phyloP scores from a whole-genome alignment of 2,329 filamentous ascomycete genomes.

The Drechslerella coelobrocha region DNA sequence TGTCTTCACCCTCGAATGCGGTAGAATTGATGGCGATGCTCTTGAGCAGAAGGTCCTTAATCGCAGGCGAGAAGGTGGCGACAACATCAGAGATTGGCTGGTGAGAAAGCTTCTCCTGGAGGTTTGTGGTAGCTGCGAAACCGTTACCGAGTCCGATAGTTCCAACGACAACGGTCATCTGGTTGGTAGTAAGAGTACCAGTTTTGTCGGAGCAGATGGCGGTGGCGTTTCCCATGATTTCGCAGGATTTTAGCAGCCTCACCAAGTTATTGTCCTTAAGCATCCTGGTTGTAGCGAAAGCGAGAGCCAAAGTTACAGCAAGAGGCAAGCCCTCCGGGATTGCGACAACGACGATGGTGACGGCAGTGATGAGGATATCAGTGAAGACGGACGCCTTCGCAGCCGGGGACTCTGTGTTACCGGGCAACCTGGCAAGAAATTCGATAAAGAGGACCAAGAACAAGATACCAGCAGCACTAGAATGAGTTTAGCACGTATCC shows the following conservation, averaged over 20 bases:
- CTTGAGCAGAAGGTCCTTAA: slow-evolving; percentile 66
- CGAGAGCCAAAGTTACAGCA: slow-evolving; percentile 77
- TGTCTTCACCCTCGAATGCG: slow-evolving; percentile 76
- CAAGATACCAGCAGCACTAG: slow-evolving; percentile 74
- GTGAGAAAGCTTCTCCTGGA: slow-evolving; percentile 40
- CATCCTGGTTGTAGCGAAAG: slow-evolving; percentile 79
- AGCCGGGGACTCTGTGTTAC: slow-evolving; percentile 65
- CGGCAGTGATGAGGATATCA: slow-evolving; percentile 77
- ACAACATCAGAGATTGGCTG: slow-evolving; percentile 50
- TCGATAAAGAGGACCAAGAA: slow-evolving; percentile 87
- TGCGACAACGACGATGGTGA: slow-evolving; percentile 80
- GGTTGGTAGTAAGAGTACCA: slow-evolving; percentile 71
- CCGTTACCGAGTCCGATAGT: slow-evolving; percentile 66
- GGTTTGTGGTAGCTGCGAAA: slow-evolving; percentile 60
- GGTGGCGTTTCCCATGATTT: slow-evolving; percentile 81
- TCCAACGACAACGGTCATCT: slow-evolving; percentile 71
- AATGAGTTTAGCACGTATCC: slow-evolving; percentile 32
- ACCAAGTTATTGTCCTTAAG: slow-evolving; percentile 78
- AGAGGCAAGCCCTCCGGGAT: slow-evolving; percentile 79
- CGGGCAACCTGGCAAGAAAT: slow-evolving; percentile 74
- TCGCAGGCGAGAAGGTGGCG: slow-evolving; percentile 53
- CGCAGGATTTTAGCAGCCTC: slow-evolving; percentile 76
- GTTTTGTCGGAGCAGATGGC: slow-evolving; percentile 74
- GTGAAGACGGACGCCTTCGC: slow-evolving; percentile 80
- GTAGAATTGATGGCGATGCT: slow-evolving; percentile 74